Base-by-base conservation (phyloP, 208 protist genomes). In the Crithidia expoeki region DNA sequence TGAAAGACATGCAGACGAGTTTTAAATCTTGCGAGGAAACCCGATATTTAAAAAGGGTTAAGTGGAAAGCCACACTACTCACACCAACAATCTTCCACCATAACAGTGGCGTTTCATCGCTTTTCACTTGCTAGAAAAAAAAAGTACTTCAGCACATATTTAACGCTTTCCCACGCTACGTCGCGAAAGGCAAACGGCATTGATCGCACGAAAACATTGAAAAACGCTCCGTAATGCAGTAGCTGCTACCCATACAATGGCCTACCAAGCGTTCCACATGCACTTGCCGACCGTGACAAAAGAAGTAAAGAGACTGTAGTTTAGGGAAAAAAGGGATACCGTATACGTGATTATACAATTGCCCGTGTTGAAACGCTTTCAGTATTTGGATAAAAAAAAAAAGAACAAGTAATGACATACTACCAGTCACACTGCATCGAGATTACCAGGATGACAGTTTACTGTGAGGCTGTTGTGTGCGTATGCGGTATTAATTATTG, bases 211-310 rank as follows among this genome's bases (percentile, higher is more conserved):
- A 5, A 27, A 4, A 32, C 23, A 28, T 17, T 2, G 19, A 30
- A 19, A 21, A 51, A n/a, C 34, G 50, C 36, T 40, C 36, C 27
- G 27, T 16, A 28, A 47, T 44, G 49, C 57, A 49, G 72, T 51
- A 67, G 72, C 65, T 69, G 74, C 74, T 72, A 79, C 67, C 74
- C 44, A 61, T 74, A 66, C 53, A 62, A 72, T 56, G 55, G 59
- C 58, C 32, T 60, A 55, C 60, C 52, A 30, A 12, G 19, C 60
- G 38, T 46, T 47, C 53, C 27, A 12, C 5, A 40, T 40, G 36
- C 4, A 36, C 17, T 1, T 46, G 44, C 21, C 2, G 14, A 59
- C 9, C 16, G 5, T 30, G 19, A 55, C 6, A 19, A 40, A 42
- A 63, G 11, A 40, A 64, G 42, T 49, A 62, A 53, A 42, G 62